Evolutionary conservation across 495 filamentous ascomycete species (phyloP), one percentile per base, ranked within the genome.

Genomic region (Penicillium chermesinum): DNA sequence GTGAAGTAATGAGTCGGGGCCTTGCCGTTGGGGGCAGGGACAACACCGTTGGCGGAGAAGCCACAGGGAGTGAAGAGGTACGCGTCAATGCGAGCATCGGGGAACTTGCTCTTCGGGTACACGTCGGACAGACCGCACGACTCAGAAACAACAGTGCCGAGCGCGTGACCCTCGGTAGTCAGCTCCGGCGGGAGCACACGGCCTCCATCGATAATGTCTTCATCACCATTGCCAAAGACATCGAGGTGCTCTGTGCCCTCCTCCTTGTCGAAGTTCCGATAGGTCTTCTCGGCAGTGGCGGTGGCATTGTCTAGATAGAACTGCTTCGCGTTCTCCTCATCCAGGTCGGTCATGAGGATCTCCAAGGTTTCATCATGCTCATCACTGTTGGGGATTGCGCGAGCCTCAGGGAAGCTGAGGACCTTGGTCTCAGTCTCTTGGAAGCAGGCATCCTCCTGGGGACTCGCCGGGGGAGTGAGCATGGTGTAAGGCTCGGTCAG

Each of bases 11-110:
- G 89, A 14, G 85, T 88, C 32, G 76, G 79, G 22, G 70, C 73
- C 32, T 69, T 72, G 46, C 76, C 77, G 19, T 78, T 70, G 2
- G 91, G 85, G 39, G 88, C 84, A 12, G 94, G 94, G 35, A 99
- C 81, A 35, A 99, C 90, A 41, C 89, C 94, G 55, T 99, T 99
- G 71, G 94, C 94, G 4, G 91, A 96, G 71, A 95, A 99, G 38
- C 94, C 94, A 65, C 94, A 99, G 0, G 94, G 94, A 1, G 88
- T 87, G 77, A 99, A 99, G 21, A 96, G 78, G 64, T 96, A 99
- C 12, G 94, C 88, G 54, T 99, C 94, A 48, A 99, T 86, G 43
- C 88, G 87, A 27, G 94, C 88, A 62, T 96, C 91, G 0, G 94
- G 93, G 55, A 94, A 97, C 61, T 80, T 83, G 36, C 81, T 83